Base-by-base conservation (phyloP, 768 basidiomycete genomes). In the Calvatia gigantea region DNA sequence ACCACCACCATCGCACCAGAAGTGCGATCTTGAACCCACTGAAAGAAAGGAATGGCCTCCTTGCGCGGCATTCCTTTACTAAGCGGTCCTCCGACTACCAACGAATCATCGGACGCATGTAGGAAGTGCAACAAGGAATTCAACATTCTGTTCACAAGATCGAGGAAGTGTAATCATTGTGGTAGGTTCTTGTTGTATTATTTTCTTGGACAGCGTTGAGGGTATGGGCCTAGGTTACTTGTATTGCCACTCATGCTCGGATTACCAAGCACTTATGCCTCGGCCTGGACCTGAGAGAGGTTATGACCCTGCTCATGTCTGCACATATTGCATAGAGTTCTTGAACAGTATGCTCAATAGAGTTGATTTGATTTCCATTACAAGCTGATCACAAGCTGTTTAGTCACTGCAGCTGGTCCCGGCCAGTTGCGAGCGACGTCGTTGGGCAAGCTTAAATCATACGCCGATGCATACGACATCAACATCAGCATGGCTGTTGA, bases 251-350 rank as follows among this genome's bases (percentile, higher is more conserved):
- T 82, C 78, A 39, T 92, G 90, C 67, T 75, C 83, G 1, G 89
- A 91, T 64, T 90, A 80, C 66, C 86, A 85, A 64, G 90, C 87
- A 0, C 74, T 92, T 37, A 83, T 89, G 83, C 89, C 89, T n/a
- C 77, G 87, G 6, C 59, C 63, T 23, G 79, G 78, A 8, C 42
- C 68, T 8, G 78, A 73, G 29, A 66, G 74, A 31, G 89, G 89
- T 3, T 86, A 91, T 66, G 86, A 88, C 63, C 63, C 73, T 6
- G 78, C 81, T 58, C 69, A 75, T 25, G 90, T 92, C 31, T 92
- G 90, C 63, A 85, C 74, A 1, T 89, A 73, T 65, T 92, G 90
- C 67, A 83, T 89, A 49, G 88, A 91, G 51, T 74, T 78, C 61
- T 68, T 92, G 37, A 82, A 68, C 28, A 79, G 90, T 91, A 65